phyloP scores from a whole-genome alignment of 2,329 filamentous ascomycete genomes.

The Nectriaceae sp. region DNA sequence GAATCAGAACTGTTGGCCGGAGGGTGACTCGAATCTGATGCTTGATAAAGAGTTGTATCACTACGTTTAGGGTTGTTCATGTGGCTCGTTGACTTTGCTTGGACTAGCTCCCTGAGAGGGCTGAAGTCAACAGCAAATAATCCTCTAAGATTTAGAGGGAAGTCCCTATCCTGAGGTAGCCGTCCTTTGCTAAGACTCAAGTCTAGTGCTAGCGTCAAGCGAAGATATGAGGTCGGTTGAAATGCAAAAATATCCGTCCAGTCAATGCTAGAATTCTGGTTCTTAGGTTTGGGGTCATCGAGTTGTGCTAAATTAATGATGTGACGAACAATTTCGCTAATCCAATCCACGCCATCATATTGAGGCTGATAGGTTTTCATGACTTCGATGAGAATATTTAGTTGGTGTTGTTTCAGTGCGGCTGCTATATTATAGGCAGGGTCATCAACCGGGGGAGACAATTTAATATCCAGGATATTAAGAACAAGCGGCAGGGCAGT shows the following conservation, averaged over 20 bases:
- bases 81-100: neutral
- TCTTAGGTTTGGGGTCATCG: neutral
- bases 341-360: constrained; percentile 44
- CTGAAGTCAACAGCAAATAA: constrained; percentile 2
- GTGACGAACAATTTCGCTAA: constrained; percentile 42
- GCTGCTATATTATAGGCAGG: constrained; percentile 22
- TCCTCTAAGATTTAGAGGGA: neutral
- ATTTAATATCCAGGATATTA: constrained; percentile 31
- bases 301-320: constrained; percentile 28
- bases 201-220: constrained; percentile 1
- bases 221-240: constrained; percentile 5
- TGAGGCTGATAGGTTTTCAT: constrained; percentile 45
- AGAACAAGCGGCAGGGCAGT: constrained; percentile 29
- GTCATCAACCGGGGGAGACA: constrained; percentile 30
- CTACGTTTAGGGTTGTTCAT: too few relatives aligned
- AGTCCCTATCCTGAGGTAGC: constrained; percentile 1
- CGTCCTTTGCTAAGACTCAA: constrained; percentile 5
- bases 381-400: constrained; percentile 43
- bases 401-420: constrained; percentile 43
- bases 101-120: neutral
- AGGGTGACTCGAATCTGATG: too few relatives aligned
- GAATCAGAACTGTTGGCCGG: too few relatives aligned
- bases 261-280: neutral
- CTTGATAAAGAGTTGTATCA: too few relatives aligned
- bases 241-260: constrained; percentile 5